Evolutionary conservation across 257 asterid genomes (phyloP), one percentile per base, ranked within the genome.

Genomic region (Rehmannia glutinosa): DNA sequence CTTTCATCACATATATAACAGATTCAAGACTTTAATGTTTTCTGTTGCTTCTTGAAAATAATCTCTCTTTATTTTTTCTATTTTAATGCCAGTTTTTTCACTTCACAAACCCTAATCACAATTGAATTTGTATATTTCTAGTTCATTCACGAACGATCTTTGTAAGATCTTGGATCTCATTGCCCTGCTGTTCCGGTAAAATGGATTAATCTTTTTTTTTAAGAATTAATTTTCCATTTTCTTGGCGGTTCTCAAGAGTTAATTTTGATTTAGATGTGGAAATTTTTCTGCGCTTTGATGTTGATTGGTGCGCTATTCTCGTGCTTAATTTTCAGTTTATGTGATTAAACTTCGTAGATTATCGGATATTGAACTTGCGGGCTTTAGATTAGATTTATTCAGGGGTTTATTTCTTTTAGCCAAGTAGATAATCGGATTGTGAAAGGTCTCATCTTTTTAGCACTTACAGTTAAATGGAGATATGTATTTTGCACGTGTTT

Each of bases 21-120:
- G 23, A 42, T 42, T 62, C n/a, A n/a, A n/a, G n/a, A n/a, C n/a
- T n/a, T n/a, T n/a, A n/a, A n/a, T n/a, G n/a, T n/a, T n/a, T n/a
- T 35, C 1, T 11, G 8, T 41, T 39, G 39, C 23, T 2, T 64
- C 53, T 30, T 2, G 43, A 30, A 28, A 32, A 17, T 0, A 8
- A 43, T 8, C 11, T 28, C 36, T 51, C 1, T 25, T 10, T 20
- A 15, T 35, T 50, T 20, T 42, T 1, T 17, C 19, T 38, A 11
- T 19, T n/a, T 8, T 17, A 46, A 52, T 23, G 5, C 7, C 27
- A 24, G n/a, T n/a, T 54, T 41, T 11, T 42, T 12, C 7, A 30
- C 16, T 28, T 27, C 25, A 20, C 68, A 49, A 70, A 60, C 55
- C 76, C 76, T 62, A 71, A 71, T 39, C 56, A 8, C 53, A 33